These are phyloP conservation scores for Pseudogymnoascus sp. DNA, from an alignment of 2,329 filamentous ascomycete species.

Conservation along the genomic window DNA sequence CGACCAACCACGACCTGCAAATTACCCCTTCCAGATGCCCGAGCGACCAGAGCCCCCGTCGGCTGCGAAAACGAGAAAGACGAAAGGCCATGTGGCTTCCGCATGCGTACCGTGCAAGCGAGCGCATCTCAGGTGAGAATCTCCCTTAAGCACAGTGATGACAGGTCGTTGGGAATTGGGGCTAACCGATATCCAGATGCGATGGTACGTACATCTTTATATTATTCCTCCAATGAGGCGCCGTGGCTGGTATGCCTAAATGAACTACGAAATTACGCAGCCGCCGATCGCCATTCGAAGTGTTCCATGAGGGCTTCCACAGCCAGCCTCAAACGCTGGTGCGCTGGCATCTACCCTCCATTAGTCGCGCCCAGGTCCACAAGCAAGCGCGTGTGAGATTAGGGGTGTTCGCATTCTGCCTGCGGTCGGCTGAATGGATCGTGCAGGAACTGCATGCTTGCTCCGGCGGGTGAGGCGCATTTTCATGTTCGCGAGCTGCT, in stretches of 20 bases:
- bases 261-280: slow-evolving; percentile 2
- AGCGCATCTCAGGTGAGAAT: slow-evolving; percentile 59
- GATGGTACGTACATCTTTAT: slow-evolving; percentile 47
- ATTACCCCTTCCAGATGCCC: not conserved
- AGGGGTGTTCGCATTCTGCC: not conserved
- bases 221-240: slow-evolving; percentile 11
- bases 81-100: slow-evolving; percentile 74
- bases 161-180: not conserved
- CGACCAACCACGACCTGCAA: not conserved
- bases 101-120: slow-evolving; percentile 81
- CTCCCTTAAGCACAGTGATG: not conserved
- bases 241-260: not conserved
- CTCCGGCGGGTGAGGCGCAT: not conserved
- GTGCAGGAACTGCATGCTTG: not conserved
- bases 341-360: not conserved
- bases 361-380: slow-evolving; percentile 1
- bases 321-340: slow-evolving; percentile 1
- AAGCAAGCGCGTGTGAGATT: slow-evolving; percentile 5
- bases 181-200: slow-evolving; percentile 41
- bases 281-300: not conserved
- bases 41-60: slow-evolving; percentile 23
- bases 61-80: slow-evolving; percentile 52
- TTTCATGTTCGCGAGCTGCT: not conserved
- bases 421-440: not conserved
- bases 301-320: not conserved